Conservation (phyloP, 768 basidiomycete genomes). For the Mycena sanguinolenta region DNA sequence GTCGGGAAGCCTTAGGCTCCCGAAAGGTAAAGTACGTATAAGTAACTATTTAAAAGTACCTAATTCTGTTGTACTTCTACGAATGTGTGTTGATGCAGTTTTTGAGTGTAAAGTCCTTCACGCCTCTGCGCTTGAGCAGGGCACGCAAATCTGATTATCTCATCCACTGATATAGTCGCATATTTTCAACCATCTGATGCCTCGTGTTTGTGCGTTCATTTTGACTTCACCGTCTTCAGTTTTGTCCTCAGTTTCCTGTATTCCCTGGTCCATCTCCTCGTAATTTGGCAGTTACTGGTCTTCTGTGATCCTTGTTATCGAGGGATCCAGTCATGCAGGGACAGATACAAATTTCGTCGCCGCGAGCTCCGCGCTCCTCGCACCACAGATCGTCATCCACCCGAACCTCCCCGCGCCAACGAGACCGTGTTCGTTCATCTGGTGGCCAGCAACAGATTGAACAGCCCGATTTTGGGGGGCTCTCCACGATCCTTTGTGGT, state of each 20-base stretch:
- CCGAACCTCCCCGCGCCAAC: conserved; percentile 26
- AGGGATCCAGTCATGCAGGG: neutral
- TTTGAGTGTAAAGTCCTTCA: too few species aligned
- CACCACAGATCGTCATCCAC: conserved; percentile 30
- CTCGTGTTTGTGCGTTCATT: neutral
- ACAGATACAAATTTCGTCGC: conserved; percentile 27
- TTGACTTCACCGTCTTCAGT: neutral
- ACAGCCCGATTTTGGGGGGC: conserved; percentile 25
- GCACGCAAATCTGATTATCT: too few species aligned
- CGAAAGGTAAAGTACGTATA: too few species aligned
- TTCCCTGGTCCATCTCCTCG: neutral
- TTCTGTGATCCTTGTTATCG: neutral
- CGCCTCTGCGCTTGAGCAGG: too few species aligned
- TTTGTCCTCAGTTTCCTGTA: neutral
- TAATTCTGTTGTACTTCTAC: conserved; percentile 21
- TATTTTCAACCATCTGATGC: conserved; percentile 8
- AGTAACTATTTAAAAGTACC: neutral
- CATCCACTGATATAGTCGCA: neutral
- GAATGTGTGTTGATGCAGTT: neutral
- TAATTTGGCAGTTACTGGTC: neutral
- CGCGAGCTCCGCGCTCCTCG: conserved; percentile 27
- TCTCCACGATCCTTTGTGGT: neutral
- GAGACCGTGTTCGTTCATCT: conserved; percentile 20
- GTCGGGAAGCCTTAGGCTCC: too few species aligned
- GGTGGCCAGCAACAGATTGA: conserved; percentile 13